Conservation (phyloP, 495 filamentous ascomycete genomes). For the Penicillium robsamsonii region DNA sequence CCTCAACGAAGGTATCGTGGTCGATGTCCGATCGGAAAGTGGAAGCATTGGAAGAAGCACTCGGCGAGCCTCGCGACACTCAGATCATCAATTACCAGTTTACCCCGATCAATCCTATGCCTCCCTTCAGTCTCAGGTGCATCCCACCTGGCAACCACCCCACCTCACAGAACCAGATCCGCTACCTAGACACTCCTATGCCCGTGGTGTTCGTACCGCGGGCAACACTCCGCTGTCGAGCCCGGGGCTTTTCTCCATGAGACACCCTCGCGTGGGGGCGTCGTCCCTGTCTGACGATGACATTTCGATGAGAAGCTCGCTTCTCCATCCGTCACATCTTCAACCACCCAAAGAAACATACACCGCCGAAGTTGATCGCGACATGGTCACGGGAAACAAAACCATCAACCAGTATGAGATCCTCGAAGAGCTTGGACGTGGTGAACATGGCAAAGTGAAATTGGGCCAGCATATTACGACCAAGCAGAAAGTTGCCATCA, state of each 20-base stretch:
- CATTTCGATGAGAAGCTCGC: conserved; percentile 50
- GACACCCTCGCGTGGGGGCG: conserved; percentile 45
- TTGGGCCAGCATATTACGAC: conserved; percentile 76
- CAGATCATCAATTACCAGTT: conserved; percentile 44
- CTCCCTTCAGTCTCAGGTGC: conserved; percentile 48
- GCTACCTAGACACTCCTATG: conserved; percentile 28
- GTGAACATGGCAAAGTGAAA: conserved; percentile 97
- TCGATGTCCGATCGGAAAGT: conserved; percentile 42
- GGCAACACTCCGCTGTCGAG: conserved; percentile 67
- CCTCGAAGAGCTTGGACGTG: conserved; percentile 90
- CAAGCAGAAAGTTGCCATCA: conserved; percentile 87
- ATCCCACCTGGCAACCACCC: conserved; percentile 45
- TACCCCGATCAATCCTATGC: conserved; percentile 56
- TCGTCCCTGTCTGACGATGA: conserved; percentile 49
- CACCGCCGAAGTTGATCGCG: conserved; percentile 82
- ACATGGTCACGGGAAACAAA: conserved; percentile 85
- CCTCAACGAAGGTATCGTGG: conserved; percentile 45
- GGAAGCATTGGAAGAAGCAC: conserved; percentile 26
- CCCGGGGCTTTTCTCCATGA: conserved; percentile 60
- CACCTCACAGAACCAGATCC: conserved; percentile 39
- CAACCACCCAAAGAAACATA: conserved; percentile 73
- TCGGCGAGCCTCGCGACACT: conserved; percentile 33
- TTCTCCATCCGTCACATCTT: conserved; percentile 62
- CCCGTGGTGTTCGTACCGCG: conserved; percentile 46
- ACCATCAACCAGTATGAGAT: conserved; percentile 97